A percentile compares a stretch with the other conserved stretches of the same genome.
phyloP scores from a whole-genome alignment of 495 filamentous ascomycete species.

The Neohortaea acidophila region DNA sequence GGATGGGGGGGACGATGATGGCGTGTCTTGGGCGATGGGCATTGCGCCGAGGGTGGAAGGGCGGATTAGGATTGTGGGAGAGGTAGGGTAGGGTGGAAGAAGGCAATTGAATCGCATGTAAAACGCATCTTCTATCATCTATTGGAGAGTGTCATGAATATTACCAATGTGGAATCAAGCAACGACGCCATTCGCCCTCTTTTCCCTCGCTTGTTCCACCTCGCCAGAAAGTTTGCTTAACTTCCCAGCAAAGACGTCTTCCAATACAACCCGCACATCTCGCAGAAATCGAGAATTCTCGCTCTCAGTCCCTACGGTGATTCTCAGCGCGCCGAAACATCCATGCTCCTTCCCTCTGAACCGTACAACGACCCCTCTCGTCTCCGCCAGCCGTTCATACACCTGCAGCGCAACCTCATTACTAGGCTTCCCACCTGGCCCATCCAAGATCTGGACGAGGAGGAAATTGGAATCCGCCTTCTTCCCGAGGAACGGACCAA shows the following conservation, averaged over 20 bases:
- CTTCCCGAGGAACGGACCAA: constrained; percentile 73
- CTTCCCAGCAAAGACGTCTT: constrained; percentile 31
- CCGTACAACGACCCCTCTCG: constrained; percentile 75
- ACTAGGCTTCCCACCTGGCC: constrained; percentile 51
- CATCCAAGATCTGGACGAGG: constrained; percentile 70
- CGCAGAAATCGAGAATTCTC: constrained; percentile 67
- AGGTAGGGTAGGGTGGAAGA: neutral
- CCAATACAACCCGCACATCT: constrained; percentile 48
- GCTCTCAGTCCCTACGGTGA: constrained; percentile 80
- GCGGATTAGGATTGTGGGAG: constrained; percentile 36
- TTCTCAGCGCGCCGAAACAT: constrained; percentile 72
- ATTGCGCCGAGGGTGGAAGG: constrained; percentile 66
- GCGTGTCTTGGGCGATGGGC: constrained; percentile 61
- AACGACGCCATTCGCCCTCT: constrained; percentile 25
- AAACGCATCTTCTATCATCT: too few species aligned
- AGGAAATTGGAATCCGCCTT: constrained; percentile 75
- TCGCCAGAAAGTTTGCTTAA: constrained; percentile 3
- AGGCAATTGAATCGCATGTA: neutral
- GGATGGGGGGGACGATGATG: constrained; percentile 40
- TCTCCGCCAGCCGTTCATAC: constrained; percentile 76
- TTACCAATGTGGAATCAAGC: constrained; percentile 13
- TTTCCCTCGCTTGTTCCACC: constrained; percentile 24
- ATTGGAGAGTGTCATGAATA: too few species aligned
- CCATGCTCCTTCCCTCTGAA: constrained; percentile 87
- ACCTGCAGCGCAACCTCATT: constrained; percentile 61